phyloP scores from a whole-genome alignment of 129 eudicot genomes.

The Solidago caesia region DNA sequence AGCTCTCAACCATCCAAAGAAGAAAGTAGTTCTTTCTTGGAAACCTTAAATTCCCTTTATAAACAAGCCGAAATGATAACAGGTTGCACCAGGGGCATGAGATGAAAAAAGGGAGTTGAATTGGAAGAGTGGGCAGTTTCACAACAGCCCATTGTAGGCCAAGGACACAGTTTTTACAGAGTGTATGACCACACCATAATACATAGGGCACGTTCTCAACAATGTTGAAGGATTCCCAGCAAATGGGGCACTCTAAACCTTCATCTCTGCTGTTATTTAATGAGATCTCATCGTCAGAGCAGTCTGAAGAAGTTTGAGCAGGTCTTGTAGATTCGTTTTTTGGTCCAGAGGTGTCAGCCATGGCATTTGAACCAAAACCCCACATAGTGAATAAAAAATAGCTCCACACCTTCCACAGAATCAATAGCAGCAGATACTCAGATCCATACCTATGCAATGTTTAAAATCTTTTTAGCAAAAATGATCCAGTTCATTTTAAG shows the following conservation, averaged over 20 bases:
- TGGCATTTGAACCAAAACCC: slow-evolving; percentile 47
- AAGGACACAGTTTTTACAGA: slow-evolving; percentile 57
- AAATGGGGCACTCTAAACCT: slow-evolving; percentile 58
- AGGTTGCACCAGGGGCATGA: slow-evolving; percentile 64
- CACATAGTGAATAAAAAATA: slow-evolving; percentile 36
- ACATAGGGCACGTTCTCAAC: slow-evolving; percentile 58
- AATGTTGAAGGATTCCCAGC: slow-evolving; percentile 64
- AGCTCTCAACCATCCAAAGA: slow-evolving; percentile 67
- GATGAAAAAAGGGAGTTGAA: slow-evolving; percentile 55
- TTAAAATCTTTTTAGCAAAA: not conserved
- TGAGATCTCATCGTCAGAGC: slow-evolving; percentile 59
- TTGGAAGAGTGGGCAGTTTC: slow-evolving; percentile 53
- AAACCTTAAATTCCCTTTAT: slow-evolving; percentile 45
- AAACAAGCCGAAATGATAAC: slow-evolving; percentile 43
- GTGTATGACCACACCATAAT: slow-evolving; percentile 61
- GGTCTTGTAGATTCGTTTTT: slow-evolving; percentile 30
- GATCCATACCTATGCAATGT: slow-evolving; percentile 21
- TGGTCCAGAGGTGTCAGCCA: slow-evolving; percentile 28
- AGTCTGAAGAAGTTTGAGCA: slow-evolving; percentile 41
- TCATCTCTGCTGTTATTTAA: slow-evolving; percentile 48
- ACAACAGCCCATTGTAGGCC: slow-evolving; percentile 62
- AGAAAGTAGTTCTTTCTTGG: slow-evolving; percentile 57
- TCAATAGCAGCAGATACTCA: slow-evolving; percentile 17
- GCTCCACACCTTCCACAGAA: slow-evolving; percentile 19
- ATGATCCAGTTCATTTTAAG: not conserved